Evolutionary conservation across 371 early-diverging fungal species (phyloP), one percentile per base, ranked within the genome.

Genomic region (Zancudomyces culisetae): DNA sequence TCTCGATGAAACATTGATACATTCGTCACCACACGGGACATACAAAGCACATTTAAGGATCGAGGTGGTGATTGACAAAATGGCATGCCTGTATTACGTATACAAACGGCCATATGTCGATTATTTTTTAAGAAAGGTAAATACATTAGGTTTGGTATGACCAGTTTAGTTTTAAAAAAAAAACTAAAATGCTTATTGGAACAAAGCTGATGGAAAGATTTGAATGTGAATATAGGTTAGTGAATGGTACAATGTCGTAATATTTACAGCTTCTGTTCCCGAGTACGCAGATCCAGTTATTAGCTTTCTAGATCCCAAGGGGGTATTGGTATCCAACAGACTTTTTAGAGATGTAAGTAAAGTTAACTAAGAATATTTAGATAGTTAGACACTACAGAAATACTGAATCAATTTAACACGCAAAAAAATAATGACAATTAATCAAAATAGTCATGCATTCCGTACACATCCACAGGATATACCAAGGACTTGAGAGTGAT

Each of bases 211-310:
- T n/a, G n/a, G n/a, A n/a, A n/a, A 23, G 13, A 22, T 22, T 26
- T 21, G 2, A 52, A 83, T 83, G 4, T 23, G n/a, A 23, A n/a
- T 27, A 23, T 27, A 48, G 48, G 89, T 91, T 55, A 72, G 79
- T 56, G 83, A 90, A 61, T 94, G 93, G 95, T 98, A 92, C 78
- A 83, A 87, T 53, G 71, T 96, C n/a, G 89, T 93, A n/a, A 83
- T 98, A 20, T 98, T 90, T 70, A 98, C 98, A 0, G 97, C 98
- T 2, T 87, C 88, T 13, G 80, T 96, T 80, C 76, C 90, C 27
- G 92, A 96, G 69, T 98, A 98, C 62, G 98, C 95, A 10, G 89
- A 92, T 60, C 95, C 97, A 15, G 95, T 98, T 28, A 90, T 96
- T 45, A 91, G 93, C 62, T 83, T 82, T 75, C 71, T 98, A 45